Base-by-base conservation (phyloP, 2,329 filamentous ascomycete species). In the Endoconidiophora laricicola region DNA sequence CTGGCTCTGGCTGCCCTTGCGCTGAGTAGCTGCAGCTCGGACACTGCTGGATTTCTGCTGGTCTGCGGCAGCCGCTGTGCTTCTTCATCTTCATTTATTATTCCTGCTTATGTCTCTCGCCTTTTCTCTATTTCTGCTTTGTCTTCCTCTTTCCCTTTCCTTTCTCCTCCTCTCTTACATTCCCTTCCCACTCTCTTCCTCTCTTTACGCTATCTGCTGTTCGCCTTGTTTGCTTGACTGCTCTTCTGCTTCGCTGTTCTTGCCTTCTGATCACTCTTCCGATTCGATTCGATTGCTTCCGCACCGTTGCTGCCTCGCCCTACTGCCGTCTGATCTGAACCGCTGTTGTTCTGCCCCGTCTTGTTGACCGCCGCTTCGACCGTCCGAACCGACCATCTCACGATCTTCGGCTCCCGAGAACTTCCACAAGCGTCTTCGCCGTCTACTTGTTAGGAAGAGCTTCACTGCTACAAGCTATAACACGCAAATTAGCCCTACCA, bases 311-410 rank as follows among this genome's bases (percentile, higher is more conserved):
- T 29, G 26, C 26, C 26, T 29, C 10, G 26, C 26, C 26, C 10
- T 29, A 10, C 4, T 10, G 26, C 12, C 3, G 24, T 29, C 24
- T 29, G 9, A 29, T 29, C 2, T 9, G 26, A 33, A 33, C 26
- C 3, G 26, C 26, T 33, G 26, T 33, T 33, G 7, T 33, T 29
- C 26, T 29, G 58, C 60, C 57, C 56, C 54, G 59, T 57, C 53
- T 57, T 54, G 59, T 60, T 56, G 57, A 58, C 59, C 58, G 59
- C 55, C 56, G 58, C 58, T 9, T 26, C 24, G 24, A 26, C 24
- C 26, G 26, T 33, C 26, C 26, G 26, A 33, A 10, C 26, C 26
- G 26, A 60, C 60, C 60, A 58, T 16, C 23, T 18, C 38, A 16
- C 1, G 10, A 18, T 41, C 38, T 41, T 41, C 38, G n/a, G n/a